phyloP scores from a whole-genome alignment of 2,329 filamentous ascomycete species.

The Fusarium sambucinum region DNA sequence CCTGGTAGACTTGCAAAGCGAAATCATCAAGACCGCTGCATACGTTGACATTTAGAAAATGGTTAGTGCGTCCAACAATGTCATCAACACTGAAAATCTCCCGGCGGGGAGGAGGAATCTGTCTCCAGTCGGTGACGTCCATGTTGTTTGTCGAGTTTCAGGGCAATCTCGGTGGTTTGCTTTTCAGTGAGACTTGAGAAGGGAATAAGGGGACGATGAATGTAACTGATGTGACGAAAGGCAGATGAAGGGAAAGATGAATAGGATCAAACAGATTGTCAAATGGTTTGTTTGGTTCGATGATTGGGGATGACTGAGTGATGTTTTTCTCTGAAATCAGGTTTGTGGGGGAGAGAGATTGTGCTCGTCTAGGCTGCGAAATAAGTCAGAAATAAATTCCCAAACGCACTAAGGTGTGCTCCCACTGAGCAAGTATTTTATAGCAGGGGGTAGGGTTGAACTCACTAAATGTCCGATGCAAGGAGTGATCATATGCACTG shows the following conservation, averaged over 20 bases:
- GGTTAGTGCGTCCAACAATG: not conserved
- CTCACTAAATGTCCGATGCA: not conserved
- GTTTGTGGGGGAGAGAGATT: not conserved
- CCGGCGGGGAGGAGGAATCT: not conserved
- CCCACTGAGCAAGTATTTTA: not conserved
- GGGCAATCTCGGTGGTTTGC: not conserved
- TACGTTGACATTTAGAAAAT: not conserved
- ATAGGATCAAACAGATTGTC: not conserved
- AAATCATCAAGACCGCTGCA: conserved; percentile 9
- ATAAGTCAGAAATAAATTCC: not conserved
- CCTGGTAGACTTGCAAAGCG: conserved; percentile 6
- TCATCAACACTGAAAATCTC: conserved; percentile 19
- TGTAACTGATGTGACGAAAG: not conserved
- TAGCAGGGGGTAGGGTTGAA: not conserved
- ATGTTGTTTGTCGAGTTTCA: not conserved
- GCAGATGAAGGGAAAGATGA: not conserved
- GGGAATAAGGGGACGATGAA: too few relatives aligned
- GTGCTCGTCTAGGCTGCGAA: not conserved
- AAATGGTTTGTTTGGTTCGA: not conserved
- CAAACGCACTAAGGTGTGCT: not conserved
- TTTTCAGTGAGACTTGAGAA: not conserved
- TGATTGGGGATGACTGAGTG: too few relatives aligned
- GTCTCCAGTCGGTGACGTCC: not conserved
- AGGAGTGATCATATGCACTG: not conserved
- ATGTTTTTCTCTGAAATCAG: too few relatives aligned